Conservation (phyloP, 2,329 filamentous ascomycete genomes). For the Byssochlamys sp. region DNA sequence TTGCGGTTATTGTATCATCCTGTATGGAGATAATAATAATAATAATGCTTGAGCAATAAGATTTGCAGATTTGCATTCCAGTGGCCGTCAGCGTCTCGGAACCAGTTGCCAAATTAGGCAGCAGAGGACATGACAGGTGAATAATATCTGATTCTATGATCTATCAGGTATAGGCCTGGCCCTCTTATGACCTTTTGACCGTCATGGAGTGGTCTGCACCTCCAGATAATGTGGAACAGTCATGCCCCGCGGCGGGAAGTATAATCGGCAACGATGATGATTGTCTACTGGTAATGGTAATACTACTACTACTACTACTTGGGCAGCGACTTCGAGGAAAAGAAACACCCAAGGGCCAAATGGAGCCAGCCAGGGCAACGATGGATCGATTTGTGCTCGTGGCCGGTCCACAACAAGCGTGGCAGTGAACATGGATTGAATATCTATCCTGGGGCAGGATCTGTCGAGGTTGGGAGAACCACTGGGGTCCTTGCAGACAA, state of each 20-base stretch:
- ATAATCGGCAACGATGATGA: not conserved
- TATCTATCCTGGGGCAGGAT: not conserved
- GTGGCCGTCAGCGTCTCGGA: not conserved
- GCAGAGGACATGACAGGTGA: not conserved
- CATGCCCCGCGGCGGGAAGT: not conserved
- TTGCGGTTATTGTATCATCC: too few species aligned
- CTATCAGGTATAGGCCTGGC: too few species aligned
- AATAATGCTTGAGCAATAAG: not conserved
- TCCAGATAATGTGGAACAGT: not conserved
- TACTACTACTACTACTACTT: not conserved
- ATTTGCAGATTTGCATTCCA: not conserved
- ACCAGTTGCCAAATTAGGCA: not conserved
- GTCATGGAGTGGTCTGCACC: not conserved
- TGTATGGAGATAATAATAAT: not conserved
- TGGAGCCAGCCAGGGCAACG: not conserved
- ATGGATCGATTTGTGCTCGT: not conserved
- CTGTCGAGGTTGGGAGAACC: not conserved
- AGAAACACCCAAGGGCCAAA: not conserved
- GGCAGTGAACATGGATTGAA: not conserved
- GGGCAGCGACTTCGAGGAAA: not conserved
- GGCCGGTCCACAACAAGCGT: not conserved
- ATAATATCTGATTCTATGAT: not conserved
- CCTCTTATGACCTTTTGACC: not conserved
- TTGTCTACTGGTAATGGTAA: not conserved
- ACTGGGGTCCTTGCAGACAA: not conserved